phyloP scores from a whole-genome alignment of 768 basidiomycete genomes.

The Rickenella mellea region DNA sequence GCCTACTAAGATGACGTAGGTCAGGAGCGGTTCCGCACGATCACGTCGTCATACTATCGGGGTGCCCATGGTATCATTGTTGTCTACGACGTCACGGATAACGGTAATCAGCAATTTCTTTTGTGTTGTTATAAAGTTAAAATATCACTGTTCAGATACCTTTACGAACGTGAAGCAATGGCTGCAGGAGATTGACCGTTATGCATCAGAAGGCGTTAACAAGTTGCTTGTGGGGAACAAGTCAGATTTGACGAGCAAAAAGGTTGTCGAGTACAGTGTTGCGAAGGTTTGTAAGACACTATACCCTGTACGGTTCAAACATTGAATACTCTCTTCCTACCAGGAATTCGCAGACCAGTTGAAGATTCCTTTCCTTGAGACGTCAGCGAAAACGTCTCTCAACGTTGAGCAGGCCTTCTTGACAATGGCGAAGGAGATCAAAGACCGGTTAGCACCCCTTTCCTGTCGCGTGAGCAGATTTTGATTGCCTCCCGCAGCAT shows the following conservation, averaged over 20 bases:
- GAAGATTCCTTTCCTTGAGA: constrained; percentile 91
- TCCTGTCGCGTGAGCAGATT: background rate
- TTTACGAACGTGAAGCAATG: constrained; percentile 94
- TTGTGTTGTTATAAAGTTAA: constrained; percentile 6
- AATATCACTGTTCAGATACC: constrained; percentile 49
- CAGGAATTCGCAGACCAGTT: constrained; percentile 95
- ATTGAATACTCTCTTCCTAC: constrained; percentile 1
- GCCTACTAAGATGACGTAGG: constrained; percentile 31
- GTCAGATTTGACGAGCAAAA: constrained; percentile 95
- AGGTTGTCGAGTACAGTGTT: constrained; percentile 83
- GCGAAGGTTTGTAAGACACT: constrained; percentile 53
- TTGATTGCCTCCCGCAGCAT: constrained; percentile 39
- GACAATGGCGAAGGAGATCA: constrained; percentile 96
- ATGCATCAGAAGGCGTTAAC: constrained; percentile 98
- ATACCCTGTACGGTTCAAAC: background rate
- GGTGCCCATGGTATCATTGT: constrained; percentile 98
- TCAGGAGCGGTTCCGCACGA: constrained; percentile 97
- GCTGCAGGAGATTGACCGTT: constrained; percentile 88
- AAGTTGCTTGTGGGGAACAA: constrained; percentile 98
- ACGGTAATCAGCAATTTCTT: constrained; percentile 37
- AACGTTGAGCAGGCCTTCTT: constrained; percentile 99
- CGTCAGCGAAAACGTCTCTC: constrained; percentile 97
- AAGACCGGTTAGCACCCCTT: constrained; percentile 56
- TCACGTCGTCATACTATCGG: constrained; percentile 98
- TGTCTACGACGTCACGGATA: constrained; percentile 97